Percentiles rank a stretch among this genome's conserved stretches.
These are phyloP conservation scores for Monosporascus sp. DNA, from an alignment of 2,329 filamentous ascomycete genomes.

Conservation along the genomic window DNA sequence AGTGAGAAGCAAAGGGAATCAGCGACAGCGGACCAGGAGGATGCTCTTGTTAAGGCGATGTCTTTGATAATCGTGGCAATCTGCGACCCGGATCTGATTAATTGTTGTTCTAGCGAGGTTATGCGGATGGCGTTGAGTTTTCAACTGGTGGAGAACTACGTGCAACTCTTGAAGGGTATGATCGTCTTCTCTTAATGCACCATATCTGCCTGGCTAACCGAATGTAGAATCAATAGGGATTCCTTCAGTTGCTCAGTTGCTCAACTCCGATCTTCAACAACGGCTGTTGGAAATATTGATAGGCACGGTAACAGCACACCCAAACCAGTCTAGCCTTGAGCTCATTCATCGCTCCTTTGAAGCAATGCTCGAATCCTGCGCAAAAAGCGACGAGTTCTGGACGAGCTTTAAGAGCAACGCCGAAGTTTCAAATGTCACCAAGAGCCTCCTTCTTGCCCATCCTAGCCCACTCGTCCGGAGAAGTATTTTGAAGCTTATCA, in stretches of 20 bases:
- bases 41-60: conserved; percentile 40
- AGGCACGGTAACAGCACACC: conserved; percentile 13
- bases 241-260: conserved; percentile 12
- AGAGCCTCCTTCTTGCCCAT: conserved; percentile 33
- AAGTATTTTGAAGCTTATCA: conserved; percentile 29
- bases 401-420: conserved; percentile 26
- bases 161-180: conserved; percentile 50
- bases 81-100: conserved; percentile 49
- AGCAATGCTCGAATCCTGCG: conserved; percentile 35
- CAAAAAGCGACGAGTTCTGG: conserved; percentile 35
- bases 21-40: conserved; percentile 19
- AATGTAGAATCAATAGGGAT: conserved; percentile 18
- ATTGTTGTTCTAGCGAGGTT: conserved; percentile 35
- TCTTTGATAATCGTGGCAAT: conserved; percentile 56
- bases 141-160: conserved; percentile 52
- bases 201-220: conserved; percentile 12
- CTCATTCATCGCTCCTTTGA: conserved; percentile 32
- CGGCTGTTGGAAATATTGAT: conserved; percentile 19
- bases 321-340: conserved; percentile 22
- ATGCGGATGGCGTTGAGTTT: conserved; percentile 45
- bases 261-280: conserved; percentile 16
- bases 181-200: background rate
- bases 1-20: conserved; percentile 16
- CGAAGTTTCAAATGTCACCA: conserved; percentile 23
- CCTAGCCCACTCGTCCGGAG: conserved; percentile 30